Conservation (phyloP, 352 stramenopile genomes). For the Halophytophthora batemanensis region DNA sequence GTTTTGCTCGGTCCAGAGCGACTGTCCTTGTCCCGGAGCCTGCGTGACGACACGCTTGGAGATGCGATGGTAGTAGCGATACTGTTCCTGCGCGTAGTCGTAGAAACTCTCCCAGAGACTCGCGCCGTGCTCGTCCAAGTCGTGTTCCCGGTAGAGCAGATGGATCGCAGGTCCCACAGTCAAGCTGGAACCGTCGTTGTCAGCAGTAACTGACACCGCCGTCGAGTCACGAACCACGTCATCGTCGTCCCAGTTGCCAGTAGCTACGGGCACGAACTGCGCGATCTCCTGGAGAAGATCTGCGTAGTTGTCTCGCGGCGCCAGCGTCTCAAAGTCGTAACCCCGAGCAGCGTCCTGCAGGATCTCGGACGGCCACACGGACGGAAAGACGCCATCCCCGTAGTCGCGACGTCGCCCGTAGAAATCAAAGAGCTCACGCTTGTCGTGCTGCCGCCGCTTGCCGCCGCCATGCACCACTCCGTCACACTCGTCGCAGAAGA, state of each 20-base stretch:
- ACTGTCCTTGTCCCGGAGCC: slow-evolving; percentile 6
- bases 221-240: neutral
- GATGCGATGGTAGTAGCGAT: slow-evolving; percentile 66
- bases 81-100: slow-evolving; percentile 50
- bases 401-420: slow-evolving; percentile 92
- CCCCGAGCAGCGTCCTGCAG: slow-evolving; percentile 65
- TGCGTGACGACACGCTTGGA: slow-evolving; percentile 53
- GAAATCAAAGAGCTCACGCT: slow-evolving; percentile 88
- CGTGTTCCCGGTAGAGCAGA: slow-evolving; percentile 32
- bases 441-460: slow-evolving; percentile 70
- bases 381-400: slow-evolving; percentile 88
- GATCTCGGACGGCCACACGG: slow-evolving; percentile 87
- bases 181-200: neutral
- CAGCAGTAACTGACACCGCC: neutral
- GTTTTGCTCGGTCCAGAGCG: neutral
- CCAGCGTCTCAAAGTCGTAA: slow-evolving; percentile 64
- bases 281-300: slow-evolving; percentile 65
- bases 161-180: slow-evolving; percentile 7
- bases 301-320: slow-evolving; percentile 59
- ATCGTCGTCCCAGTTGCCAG: slow-evolving; percentile 27
- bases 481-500: slow-evolving; percentile 89
- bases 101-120: slow-evolving; percentile 72
- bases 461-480: slow-evolving; percentile 81
- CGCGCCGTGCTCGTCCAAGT: slow-evolving; percentile 48
- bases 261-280: slow-evolving; percentile 47